Conservation (phyloP, 306 rosid genomes). For the Corylus americana region DNA sequence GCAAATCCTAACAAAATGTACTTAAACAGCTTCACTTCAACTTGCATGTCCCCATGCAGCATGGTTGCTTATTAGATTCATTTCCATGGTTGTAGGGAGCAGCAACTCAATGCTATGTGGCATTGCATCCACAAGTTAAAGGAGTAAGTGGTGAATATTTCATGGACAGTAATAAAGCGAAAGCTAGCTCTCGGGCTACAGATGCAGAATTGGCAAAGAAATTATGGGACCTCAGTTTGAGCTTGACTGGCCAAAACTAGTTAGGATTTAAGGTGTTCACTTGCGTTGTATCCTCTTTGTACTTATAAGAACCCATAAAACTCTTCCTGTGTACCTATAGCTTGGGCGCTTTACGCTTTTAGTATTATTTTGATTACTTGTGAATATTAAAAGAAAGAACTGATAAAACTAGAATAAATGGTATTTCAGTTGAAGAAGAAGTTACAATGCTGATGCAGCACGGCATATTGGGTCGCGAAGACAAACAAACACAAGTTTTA, state of each 20-base stretch:
- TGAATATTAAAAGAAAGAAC: too few relatives aligned
- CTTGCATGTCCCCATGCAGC: background rate
- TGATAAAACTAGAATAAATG: too few relatives aligned
- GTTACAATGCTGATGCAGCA: too few relatives aligned
- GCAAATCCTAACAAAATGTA: constrained; percentile 7
- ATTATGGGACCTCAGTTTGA: constrained; percentile 76
- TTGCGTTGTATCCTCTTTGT: background rate
- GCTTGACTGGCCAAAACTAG: constrained; percentile 43
- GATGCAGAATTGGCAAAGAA: constrained; percentile 58
- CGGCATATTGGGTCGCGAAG: too few relatives aligned
- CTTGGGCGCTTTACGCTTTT: too few relatives aligned
- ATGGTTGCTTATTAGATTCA: constrained; percentile 23
- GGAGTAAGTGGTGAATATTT: constrained; percentile 66
- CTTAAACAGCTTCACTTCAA: background rate
- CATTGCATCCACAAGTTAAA: constrained; percentile 72
- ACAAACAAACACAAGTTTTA: too few relatives aligned
- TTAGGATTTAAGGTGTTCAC: background rate
- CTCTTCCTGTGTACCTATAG: too few relatives aligned
- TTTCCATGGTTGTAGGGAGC: constrained; percentile 58
- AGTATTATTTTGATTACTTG: too few relatives aligned
- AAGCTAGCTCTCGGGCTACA: constrained; percentile 50
- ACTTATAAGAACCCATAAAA: too few relatives aligned
- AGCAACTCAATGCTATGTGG: constrained; percentile 79
- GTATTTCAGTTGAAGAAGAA: too few relatives aligned
- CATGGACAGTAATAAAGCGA: constrained; percentile 52